These are phyloP conservation scores for Silene noctiflora DNA, from an alignment of 179 eudicot species.

Conservation along the genomic window DNA sequence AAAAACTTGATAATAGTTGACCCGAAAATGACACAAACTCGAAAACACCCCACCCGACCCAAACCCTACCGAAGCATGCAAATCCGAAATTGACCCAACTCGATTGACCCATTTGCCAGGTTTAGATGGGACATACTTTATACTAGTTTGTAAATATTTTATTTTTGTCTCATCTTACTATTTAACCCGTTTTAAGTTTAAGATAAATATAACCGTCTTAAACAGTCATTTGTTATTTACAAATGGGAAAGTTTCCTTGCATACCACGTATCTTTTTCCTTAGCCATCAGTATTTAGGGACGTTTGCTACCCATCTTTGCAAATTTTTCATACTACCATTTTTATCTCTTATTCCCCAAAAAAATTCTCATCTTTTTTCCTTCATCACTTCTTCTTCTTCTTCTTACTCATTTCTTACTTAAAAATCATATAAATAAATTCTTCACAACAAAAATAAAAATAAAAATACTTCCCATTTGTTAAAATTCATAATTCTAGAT, in stretches of 20 bases:
- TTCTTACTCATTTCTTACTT: background rate
- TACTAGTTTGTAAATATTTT: too few species aligned
- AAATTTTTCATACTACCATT: conserved; percentile 28
- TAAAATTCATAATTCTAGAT: conserved; percentile 23
- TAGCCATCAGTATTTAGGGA: conserved; percentile 37
- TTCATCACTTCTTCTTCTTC: background rate
- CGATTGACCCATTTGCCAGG: too few species aligned
- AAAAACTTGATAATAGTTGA: too few species aligned
- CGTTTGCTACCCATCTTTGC: conserved; percentile 22
- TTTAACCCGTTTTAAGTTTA: too few species aligned
- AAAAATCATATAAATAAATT: background rate
- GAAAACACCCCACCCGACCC: too few species aligned
- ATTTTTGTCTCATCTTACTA: too few species aligned
- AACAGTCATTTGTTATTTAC: background rate
- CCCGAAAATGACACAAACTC: too few species aligned
- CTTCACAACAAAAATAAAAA: background rate
- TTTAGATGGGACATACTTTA: too few species aligned
- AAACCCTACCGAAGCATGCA: too few species aligned
- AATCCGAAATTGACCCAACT: too few species aligned
- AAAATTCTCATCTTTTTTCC: background rate
- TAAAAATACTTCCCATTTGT: conserved; percentile 14
- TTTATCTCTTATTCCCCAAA: conserved; percentile 19
- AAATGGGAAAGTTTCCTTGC: conserved; percentile 34
- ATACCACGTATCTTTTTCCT: conserved; percentile 36
- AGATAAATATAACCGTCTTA: too few species aligned